Evolutionary conservation across 2,329 filamentous ascomycete species (phyloP).

Genomic region (Mycosphaerelloides madeirae): DNA sequence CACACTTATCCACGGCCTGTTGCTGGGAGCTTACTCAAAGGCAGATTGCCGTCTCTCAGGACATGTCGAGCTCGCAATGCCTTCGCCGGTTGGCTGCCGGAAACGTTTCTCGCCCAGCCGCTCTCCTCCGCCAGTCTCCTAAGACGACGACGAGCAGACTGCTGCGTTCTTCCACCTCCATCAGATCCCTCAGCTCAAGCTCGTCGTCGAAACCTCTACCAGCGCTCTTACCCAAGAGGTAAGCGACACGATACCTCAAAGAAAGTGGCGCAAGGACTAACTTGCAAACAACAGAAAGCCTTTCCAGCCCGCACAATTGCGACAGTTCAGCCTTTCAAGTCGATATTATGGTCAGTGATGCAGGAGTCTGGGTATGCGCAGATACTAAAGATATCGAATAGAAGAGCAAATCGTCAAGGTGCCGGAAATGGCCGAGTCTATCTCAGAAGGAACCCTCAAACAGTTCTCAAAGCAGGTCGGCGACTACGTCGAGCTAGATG

Average conservation of each 20-base stretch:
- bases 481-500: constrained; percentile 90
- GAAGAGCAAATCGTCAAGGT: constrained; percentile 89
- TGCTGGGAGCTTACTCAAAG: constrained; percentile 24
- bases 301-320: constrained; percentile 23
- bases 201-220: constrained; percentile 19
- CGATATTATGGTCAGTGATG: constrained; percentile 30
- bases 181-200: constrained; percentile 21
- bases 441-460: constrained; percentile 94
- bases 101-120: constrained; percentile 21
- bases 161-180: constrained; percentile 18
- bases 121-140: constrained; percentile 26
- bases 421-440: constrained; percentile 97
- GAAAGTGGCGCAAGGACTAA: constrained; percentile 16
- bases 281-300: constrained; percentile 23
- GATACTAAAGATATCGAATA: constrained; percentile 19
- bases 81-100: constrained; percentile 32
- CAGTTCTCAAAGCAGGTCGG: constrained; percentile 91
- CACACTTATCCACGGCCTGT: constrained; percentile 2
- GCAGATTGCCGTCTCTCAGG: constrained; percentile 24
- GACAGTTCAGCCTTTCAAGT: constrained; percentile 32
- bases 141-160: constrained; percentile 21
- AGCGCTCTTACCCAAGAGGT: constrained; percentile 19
- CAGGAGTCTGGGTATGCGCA: neutral
- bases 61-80: constrained; percentile 37
- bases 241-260: constrained; percentile 5